These are phyloP conservation scores for Sporobolomyces pararoseus DNA, from an alignment of 768 basidiomycete species.

Conservation along the genomic window DNA sequence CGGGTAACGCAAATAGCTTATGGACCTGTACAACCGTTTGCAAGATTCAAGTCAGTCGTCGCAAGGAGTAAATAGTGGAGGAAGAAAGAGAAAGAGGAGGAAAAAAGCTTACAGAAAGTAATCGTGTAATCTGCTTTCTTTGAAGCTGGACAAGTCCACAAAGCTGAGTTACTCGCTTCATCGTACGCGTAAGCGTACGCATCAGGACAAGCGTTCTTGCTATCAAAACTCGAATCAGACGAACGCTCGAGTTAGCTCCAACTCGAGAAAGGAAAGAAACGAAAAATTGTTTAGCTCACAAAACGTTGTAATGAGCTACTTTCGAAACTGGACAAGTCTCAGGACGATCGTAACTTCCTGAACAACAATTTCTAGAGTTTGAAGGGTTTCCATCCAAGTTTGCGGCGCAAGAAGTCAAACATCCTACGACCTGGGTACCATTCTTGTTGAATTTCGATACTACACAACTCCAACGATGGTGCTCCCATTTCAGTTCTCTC, in stretches of 20 bases:
- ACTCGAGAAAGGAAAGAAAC: neutral
- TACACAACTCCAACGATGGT: too few relatives aligned
- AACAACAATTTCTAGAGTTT: slow-evolving; percentile 43
- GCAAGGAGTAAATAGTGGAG: too few relatives aligned
- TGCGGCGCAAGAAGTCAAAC: slow-evolving; percentile 41
- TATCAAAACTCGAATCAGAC: neutral
- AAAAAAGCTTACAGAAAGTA: slow-evolving; percentile 23
- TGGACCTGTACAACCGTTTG: too few relatives aligned
- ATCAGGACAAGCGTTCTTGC: slow-evolving; percentile 42
- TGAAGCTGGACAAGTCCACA: slow-evolving; percentile 56
- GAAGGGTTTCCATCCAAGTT: slow-evolving; percentile 36
- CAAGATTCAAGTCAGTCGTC: too few relatives aligned
- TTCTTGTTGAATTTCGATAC: slow-evolving; percentile 21
- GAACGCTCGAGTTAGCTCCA: too few relatives aligned
- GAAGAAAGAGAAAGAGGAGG: too few relatives aligned
- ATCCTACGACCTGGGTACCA: slow-evolving; percentile 44
- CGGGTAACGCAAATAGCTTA: too few relatives aligned
- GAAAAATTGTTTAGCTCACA: neutral
- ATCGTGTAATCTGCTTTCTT: slow-evolving; percentile 49
- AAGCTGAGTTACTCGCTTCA: slow-evolving; percentile 56
- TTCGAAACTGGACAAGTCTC: slow-evolving; percentile 39
- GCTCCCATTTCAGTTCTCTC: too few relatives aligned
- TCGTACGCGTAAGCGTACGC: slow-evolving; percentile 59
- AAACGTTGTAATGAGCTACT: slow-evolving; percentile 36
- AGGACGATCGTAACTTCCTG: slow-evolving; percentile 38